Evolutionary conservation across 1,284 basidiomycete species (phyloP), one percentile per base, ranked within the genome.

Genomic region (Peniophora sp.): DNA sequence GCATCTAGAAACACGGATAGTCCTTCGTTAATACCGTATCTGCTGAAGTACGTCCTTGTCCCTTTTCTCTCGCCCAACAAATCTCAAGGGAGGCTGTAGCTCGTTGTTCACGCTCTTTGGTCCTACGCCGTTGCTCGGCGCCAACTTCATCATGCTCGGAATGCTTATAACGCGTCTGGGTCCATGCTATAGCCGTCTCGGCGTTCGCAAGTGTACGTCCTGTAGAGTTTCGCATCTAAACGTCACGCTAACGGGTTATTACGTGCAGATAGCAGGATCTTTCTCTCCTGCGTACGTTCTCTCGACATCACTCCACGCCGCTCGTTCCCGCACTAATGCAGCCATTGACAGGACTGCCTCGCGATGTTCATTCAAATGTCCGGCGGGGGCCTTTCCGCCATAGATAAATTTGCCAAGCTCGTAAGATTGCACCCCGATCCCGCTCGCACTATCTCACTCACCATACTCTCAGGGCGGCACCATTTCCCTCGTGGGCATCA

Each of bases 331-430:
- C 27, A 32, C 27, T 32, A 12, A 5, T 32, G 27, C 5, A 5
- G 12, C 5, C 27, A 32, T 12, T 32, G 6, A 32, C 27, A 32
- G 27, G 27, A 82, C 58, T 60, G 77, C 20, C 57, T 79, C 27
- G 71, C 77, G 9, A 65, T 83, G 9, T 58, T 77, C 3, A 60
- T 83, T 17, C 81, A 83, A 64, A 77, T 73, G 8, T 63, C 69
- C 11, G 81, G 80, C 41, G 80, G 80, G 17, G 79, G 70, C 0
- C 62, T 74, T 16, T 80, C 79, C 3, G 68, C 76, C 1, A 56
- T 58, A 2, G 71, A 72, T n/a, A 63, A 41, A 12, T 6, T 12
- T 5, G 27, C 38, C 6, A 41, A 17, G 12, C 27, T 32, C 27
- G 27, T 32, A 5, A 32, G 27, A n/a, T 32, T 6, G 12, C 27